Base-by-base conservation (phyloP, 192 early-diverging fungal genomes). In the Podochytrium sp. region DNA sequence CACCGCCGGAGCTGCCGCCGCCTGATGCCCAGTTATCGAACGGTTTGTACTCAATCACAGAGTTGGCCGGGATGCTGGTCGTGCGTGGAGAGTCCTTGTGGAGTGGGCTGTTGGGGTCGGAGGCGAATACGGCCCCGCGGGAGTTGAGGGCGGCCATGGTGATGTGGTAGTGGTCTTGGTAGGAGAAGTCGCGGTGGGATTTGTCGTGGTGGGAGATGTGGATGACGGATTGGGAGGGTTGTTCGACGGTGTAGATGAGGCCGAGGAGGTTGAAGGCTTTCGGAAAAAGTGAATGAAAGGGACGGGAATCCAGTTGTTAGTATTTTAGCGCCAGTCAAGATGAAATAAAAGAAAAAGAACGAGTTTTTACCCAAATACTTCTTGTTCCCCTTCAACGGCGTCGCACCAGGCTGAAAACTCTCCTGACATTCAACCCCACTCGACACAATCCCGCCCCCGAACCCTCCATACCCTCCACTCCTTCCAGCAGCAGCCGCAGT, bases 161-260 rank as follows among this genome's bases (percentile, higher is more conserved):
- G 80, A 88, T 95, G 43, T 90, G 86, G 75, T 85, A 83, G 69
- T 87, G 84, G 73, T 98, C 94, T 2, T 90, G 87, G 56, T 98
- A 96, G 76, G 92, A 90, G 55, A 92, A 92, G 64, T 91, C 91
- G 39, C 93, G 85, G 5, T 87, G 65, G 18, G 93, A 84, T 67
- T 93, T 89, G 84, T 99, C 95, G 78, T 96, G 91, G 70, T 93
- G 96, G 52, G 93, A 91, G 3, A 99, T 90, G 74, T 93, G 91
- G 18, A 99, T 74, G 14, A 90, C 93, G 27, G 87, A 86, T 79
- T 93, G 88, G 1, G 87, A 79, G 16, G 83, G 86, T 27, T 79
- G 74, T 38, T 90, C 84, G 34, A 95, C 87, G 4, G 89, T 83
- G 52, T 87, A 86, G 20, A 99, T 89, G 3, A 86, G 80, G 27